phyloP scores from a whole-genome alignment of 2,329 filamentous ascomycete species.

The Sphaerulina musiva region DNA sequence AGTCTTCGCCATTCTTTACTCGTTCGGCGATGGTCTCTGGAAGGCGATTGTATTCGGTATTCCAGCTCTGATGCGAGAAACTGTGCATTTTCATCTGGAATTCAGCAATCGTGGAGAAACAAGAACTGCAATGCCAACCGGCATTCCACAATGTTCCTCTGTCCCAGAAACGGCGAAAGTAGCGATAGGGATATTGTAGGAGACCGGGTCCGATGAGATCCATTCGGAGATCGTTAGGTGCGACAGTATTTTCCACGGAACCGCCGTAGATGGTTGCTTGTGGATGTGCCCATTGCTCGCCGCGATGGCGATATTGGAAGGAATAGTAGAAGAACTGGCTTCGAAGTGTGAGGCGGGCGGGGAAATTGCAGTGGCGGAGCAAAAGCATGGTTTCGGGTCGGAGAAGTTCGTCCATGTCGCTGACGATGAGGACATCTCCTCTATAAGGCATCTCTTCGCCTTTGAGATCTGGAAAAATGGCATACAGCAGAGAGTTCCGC shows the following conservation, averaged over 20 bases:
- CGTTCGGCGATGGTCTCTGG: constrained; percentile 45
- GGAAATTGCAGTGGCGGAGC: constrained; percentile 25
- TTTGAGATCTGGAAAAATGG: constrained; percentile 48
- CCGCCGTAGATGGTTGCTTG: constrained; percentile 54
- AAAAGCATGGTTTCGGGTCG: constrained; percentile 24
- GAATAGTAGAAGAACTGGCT: constrained; percentile 29
- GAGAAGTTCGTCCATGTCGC: constrained; percentile 58
- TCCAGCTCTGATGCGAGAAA: constrained; percentile 52
- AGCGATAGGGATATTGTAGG: constrained; percentile 38
- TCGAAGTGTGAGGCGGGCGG: constrained; percentile 23
- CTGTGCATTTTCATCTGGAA: constrained; percentile 51
- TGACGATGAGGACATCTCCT: constrained; percentile 54
- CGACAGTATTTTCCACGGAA: constrained; percentile 40
- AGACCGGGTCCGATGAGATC: constrained; percentile 38
- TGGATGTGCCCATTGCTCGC: constrained; percentile 49
- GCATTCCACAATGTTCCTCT: constrained; percentile 46
- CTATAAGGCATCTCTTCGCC: constrained; percentile 37
- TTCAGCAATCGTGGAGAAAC: constrained; percentile 51
- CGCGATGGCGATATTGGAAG: constrained; percentile 26
- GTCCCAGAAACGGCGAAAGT: constrained; percentile 32
- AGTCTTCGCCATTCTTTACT: constrained; percentile 48
- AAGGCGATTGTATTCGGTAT: constrained; percentile 45
- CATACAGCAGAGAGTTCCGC: constrained; percentile 52
- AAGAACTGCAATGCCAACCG: constrained; percentile 57
- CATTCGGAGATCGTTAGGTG: constrained; percentile 49